Evolutionary conservation across 2,329 filamentous ascomycete genomes (phyloP).

Genomic region (Pseudomassariella vexata): DNA sequence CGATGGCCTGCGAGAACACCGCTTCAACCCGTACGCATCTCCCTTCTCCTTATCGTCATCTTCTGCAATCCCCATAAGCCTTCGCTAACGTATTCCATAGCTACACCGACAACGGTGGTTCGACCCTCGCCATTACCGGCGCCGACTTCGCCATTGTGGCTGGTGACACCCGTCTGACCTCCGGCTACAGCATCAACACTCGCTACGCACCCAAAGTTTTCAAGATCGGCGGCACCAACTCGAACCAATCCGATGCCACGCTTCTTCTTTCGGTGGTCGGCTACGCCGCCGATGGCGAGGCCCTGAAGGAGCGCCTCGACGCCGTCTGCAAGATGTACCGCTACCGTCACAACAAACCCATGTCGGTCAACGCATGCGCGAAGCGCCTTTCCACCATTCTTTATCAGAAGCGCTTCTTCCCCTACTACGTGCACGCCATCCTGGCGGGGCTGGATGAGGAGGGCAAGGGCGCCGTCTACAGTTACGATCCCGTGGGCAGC

Average conservation of each 20-base stretch:
- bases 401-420: slow-evolving; percentile 97
- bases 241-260: slow-evolving; percentile 76
- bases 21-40: slow-evolving; percentile 79
- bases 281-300: slow-evolving; percentile 90
- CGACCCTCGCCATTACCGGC: slow-evolving; percentile 90
- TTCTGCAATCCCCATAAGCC: no score
- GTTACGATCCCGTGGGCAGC: slow-evolving; percentile 94
- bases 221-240: slow-evolving; percentile 87
- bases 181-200: slow-evolving; percentile 98
- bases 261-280: slow-evolving; percentile 92
- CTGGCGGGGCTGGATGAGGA: slow-evolving; percentile 91
- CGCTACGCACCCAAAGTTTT: slow-evolving; percentile 94
- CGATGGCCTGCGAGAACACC: slow-evolving; percentile 63
- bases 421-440: slow-evolving; percentile 95
- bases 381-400: slow-evolving; percentile 93
- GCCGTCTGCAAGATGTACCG: slow-evolving; percentile 98
- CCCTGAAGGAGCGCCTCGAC: slow-evolving; percentile 89
- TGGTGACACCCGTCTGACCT: slow-evolving; percentile 91
- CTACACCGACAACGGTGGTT: slow-evolving; percentile 97
- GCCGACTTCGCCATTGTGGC: slow-evolving; percentile 94
- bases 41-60: neutral
- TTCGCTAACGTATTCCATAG: slow-evolving; percentile 34
- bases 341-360: slow-evolving; percentile 95
- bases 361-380: slow-evolving; percentile 89
- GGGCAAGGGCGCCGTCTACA: slow-evolving; percentile 89